Base-by-base conservation (phyloP, 495 filamentous ascomycete genomes). In the Acidiella bohemica region DNA sequence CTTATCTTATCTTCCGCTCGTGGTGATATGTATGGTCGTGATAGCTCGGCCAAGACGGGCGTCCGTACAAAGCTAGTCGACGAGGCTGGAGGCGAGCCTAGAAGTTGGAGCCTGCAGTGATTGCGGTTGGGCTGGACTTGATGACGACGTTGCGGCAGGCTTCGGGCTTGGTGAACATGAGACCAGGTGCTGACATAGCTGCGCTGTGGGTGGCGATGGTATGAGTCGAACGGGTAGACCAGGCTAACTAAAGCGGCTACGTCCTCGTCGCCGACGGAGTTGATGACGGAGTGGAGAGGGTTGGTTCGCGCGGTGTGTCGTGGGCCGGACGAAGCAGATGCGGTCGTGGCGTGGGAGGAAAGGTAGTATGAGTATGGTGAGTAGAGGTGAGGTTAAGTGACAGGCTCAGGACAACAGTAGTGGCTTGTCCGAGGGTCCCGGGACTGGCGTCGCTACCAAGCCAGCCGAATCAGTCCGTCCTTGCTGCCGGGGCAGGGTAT, bases 61-160 rank as follows among this genome's bases (percentile, higher is more conserved):
- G 22, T 22, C 27, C 32, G 22, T 19, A 27, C 9, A 42, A 39
- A 19, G 7, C 43, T 32, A 24, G 11, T 19, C 1, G 22, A 6
- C 24, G 37, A 4, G 18, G 27, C 7, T 22, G 21, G 17, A 26
- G 17, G 36, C 28, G 12, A 22, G 22, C 33, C 41, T 49, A 49
- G 11, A 21, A 49, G 28, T 20, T 33, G 14, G 27, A 18, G 26
- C 35, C 29, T 31, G 10, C 30, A 11, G 25, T 34, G 19, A n/a
- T n/a, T n/a, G 25, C 40, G 36, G 46, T 20, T 33, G 39, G 35
- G 46, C 39, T 45, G 36, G 47, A 50, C 47, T 50, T 45, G 47
- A 29, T 21, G 10, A 13, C 19, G 27, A 35, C 18, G 5, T 4
- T 37, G 47, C 36, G 32, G 42, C 29, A 40, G 47, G 32, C 22